These are phyloP conservation scores for Cryptomeria japonica DNA, from an alignment of 75 land plant species.

Conservation along the genomic window DNA sequence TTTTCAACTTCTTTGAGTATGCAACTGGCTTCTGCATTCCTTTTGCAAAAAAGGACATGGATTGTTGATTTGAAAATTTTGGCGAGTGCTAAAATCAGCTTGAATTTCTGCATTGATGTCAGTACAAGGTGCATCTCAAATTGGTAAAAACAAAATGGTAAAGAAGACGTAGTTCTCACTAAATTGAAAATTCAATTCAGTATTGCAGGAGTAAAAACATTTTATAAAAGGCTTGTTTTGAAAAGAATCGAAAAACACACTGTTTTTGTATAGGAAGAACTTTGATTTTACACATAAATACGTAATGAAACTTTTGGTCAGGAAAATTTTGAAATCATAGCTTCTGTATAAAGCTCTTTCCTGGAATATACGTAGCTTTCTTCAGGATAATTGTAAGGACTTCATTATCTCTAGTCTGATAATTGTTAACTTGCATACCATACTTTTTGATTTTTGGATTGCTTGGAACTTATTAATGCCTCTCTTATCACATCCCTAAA, in stretches of 20 bases:
- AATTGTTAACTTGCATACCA: neutral
- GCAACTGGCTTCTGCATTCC: neutral
- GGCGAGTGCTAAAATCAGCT: neutral
- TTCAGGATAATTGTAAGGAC: neutral
- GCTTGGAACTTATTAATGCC: neutral
- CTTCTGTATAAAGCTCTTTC: neutral
- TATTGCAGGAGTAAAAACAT: neutral
- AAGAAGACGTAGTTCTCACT: neutral
- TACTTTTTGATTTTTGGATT: neutral
- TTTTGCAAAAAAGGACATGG: neutral
- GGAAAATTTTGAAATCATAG: neutral
- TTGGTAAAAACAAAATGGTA: neutral
- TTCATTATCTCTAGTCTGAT: neutral
- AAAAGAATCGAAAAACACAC: neutral
- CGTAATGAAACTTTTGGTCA: neutral
- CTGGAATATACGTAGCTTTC: neutral
- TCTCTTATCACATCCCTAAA: neutral
- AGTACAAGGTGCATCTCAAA: neutral
- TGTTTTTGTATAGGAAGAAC: neutral
- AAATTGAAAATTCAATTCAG: neutral
- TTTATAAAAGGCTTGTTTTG: neutral
- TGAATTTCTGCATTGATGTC: neutral
- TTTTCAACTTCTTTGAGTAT: neutral
- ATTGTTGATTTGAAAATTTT: neutral
- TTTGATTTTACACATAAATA: neutral